Evolutionary conservation across 768 basidiomycete genomes (phyloP).

Genomic region (Naganishia vaughanmartiniae): DNA sequence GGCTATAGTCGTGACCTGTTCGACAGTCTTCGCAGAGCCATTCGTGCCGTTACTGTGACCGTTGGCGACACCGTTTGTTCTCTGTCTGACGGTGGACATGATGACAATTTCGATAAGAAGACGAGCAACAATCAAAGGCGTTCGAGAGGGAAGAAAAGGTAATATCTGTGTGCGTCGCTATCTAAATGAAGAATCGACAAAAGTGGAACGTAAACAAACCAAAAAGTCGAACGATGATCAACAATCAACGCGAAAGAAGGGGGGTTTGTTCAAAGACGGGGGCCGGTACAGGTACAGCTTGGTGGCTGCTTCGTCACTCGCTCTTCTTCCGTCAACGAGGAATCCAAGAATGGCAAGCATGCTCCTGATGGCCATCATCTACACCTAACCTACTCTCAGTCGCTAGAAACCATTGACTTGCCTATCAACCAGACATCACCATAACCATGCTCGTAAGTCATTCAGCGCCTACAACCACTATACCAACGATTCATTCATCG

Average conservation of each 20-base stretch:
- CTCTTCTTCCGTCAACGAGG: too few relatives aligned
- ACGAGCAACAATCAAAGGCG: not conserved
- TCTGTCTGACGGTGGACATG: not conserved
- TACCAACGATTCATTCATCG: not conserved
- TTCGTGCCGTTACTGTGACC: not conserved
- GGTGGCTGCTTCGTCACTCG: too few relatives aligned
- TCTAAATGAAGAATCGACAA: too few relatives aligned
- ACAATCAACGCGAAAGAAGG: too few relatives aligned
- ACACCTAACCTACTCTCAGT: too few relatives aligned
- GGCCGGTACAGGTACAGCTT: too few relatives aligned
- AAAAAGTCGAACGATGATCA: too few relatives aligned
- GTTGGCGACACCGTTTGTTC: not conserved
- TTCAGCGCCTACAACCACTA: not conserved
- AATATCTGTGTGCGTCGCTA: too few relatives aligned
- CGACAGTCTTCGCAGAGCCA: not conserved
- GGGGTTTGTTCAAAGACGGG: too few relatives aligned
- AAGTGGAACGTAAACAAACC: too few relatives aligned
- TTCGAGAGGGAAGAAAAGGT: too few relatives aligned
- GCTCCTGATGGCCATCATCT: not conserved
- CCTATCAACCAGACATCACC: not conserved
- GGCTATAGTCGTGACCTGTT: constrained; percentile 1
- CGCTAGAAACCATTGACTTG: not conserved
- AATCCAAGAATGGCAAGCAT: too few relatives aligned
- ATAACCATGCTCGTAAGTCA: not conserved
- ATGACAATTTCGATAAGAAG: not conserved